Evolutionary conservation across 208 protist species (phyloP), one percentile per base, ranked within the genome.

Genomic region (Crithidia sp.): DNA sequence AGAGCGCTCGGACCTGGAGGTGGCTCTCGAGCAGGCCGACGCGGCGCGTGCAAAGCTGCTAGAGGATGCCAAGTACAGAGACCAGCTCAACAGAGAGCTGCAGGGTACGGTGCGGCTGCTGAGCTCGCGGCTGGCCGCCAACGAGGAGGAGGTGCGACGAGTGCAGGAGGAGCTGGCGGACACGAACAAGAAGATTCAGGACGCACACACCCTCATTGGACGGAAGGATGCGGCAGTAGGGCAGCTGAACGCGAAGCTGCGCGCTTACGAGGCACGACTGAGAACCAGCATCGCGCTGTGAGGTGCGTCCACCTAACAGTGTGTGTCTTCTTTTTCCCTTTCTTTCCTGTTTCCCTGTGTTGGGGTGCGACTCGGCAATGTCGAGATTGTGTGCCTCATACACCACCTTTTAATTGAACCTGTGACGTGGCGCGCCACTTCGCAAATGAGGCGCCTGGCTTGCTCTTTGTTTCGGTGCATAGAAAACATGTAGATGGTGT

Each of bases 61-160:
- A 41, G 89, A 95, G 41, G 92, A 96, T 9, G 78, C 76, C 17
- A 77, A 83, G 57, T 88, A 91, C 67, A 69, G 86, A 5, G 89
- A 96, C 63, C 84, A 93, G 78, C 75, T 95, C 14, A 88, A 90
- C 55, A 83, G 82, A 53, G 89, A 96, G 73, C 67, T 96, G 62
- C 89, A 96, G 67, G 88, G 92, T 37, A 96, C 92, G 3, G 86
- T 95, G 67, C 79, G 86, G 13, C 78, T 96, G 40, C 86, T 96
- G n/a, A 84, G 86, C 56, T 77, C 87, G 8, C 87, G 88, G 19
- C 77, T 96, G 45, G 62, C 76, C 44, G 67, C 87, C n/a, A 79
- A 88, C 65, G 92, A 96, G 57, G 88, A 95, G 49, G 92, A 96
- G 53, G 70, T 77, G 28, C 77, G 83, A 53, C 84, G 84, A n/a